phyloP scores from a whole-genome alignment of 371 early-diverging fungal species.

The Apophysomyces elegans region DNA sequence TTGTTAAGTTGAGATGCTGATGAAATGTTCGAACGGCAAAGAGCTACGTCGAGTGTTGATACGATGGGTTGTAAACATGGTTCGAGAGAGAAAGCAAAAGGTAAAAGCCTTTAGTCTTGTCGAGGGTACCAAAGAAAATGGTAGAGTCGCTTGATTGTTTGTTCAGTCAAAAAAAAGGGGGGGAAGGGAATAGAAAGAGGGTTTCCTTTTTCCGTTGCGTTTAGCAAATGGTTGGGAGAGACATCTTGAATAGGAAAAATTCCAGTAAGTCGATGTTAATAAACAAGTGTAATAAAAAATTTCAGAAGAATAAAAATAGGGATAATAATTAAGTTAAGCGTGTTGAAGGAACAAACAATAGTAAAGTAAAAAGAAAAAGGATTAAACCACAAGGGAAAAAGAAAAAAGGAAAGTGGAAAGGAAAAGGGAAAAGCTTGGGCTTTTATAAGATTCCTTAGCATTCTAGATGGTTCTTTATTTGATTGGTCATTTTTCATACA shows the following conservation, averaged over 20 bases:
- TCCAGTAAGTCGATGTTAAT: not conserved
- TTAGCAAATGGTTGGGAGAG: slow-evolving; percentile 4
- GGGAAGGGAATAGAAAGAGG: not conserved
- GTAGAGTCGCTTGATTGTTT: slow-evolving; percentile 8
- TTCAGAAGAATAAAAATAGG: not conserved
- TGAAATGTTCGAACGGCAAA: slow-evolving; percentile 10
- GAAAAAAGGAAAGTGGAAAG: not conserved
- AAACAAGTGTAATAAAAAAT: not conserved
- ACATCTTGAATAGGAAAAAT: not conserved
- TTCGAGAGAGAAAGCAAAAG: not conserved
- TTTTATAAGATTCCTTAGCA: not conserved
- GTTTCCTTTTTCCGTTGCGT: not conserved
- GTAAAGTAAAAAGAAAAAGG: not conserved
- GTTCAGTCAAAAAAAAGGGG: slow-evolving; percentile 6
- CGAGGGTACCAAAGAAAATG: slow-evolving; percentile 7
- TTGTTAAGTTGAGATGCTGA: slow-evolving; percentile 9
- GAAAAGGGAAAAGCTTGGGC: not conserved
- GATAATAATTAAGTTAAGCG: not conserved
- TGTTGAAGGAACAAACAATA: not conserved
- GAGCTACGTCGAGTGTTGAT: slow-evolving; percentile 11
- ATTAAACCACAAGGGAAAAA: not conserved
- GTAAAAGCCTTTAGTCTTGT: not conserved
- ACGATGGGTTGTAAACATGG: slow-evolving; percentile 2
- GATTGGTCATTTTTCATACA: not conserved
- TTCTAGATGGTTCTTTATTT: not conserved